Evolutionary conservation across 495 filamentous ascomycete species (phyloP).

Genomic region (Podospora sp.): DNA sequence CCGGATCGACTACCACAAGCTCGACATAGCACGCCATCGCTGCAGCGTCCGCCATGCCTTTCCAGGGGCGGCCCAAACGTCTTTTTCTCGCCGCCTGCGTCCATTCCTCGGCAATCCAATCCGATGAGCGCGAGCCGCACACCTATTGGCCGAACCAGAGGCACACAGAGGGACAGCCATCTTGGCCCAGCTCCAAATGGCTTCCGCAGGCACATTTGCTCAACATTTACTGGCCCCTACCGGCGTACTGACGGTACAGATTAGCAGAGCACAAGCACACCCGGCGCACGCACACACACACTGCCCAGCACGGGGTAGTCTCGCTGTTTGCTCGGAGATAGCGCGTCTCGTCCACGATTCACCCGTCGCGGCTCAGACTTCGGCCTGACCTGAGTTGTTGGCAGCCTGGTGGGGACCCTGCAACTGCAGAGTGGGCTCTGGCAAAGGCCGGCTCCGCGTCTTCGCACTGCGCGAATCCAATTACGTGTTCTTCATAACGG

Average conservation of each 20-base stretch:
- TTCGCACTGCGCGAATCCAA: not conserved
- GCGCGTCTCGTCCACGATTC: conserved; percentile 13
- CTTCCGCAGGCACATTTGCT: not conserved
- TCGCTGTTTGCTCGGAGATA: conserved; percentile 10
- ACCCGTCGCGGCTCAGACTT: conserved; percentile 13
- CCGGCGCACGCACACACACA: not conserved
- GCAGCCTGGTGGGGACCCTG: not conserved
- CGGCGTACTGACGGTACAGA: not conserved
- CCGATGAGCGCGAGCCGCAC: not conserved
- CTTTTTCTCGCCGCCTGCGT: not conserved
- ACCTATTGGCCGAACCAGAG: not conserved
- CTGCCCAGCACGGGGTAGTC: not conserved
- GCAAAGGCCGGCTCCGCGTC: not conserved
- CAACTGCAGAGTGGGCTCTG: not conserved
- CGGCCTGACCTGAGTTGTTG: conserved; percentile 1
- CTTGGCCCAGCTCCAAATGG: not conserved
- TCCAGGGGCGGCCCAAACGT: not conserved
- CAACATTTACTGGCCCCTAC: not conserved
- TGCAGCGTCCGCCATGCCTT: not conserved
- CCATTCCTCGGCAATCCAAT: conserved; percentile 1
- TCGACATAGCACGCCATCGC: not conserved
- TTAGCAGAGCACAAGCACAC: not conserved
- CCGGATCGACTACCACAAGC: not conserved
- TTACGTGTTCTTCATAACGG: conserved; percentile 2
- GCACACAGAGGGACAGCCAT: not conserved